These are phyloP conservation scores for Xerocomellus amylosporus DNA, from an alignment of 768 basidiomycete species.

Conservation along the genomic window DNA sequence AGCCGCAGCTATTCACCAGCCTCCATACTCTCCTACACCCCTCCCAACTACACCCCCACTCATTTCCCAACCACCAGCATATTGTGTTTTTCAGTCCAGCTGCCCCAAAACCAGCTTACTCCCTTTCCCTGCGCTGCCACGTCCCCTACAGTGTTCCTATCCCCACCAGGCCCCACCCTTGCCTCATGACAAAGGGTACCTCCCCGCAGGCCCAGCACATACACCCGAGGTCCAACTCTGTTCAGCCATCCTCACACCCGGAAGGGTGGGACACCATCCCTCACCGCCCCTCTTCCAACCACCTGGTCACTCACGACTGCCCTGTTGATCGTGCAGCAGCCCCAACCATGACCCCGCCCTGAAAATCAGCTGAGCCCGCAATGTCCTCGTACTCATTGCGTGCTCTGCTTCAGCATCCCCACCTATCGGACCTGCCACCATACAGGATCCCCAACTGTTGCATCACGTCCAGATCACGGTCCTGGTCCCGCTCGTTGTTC, in stretches of 20 bases:
- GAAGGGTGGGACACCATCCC: too few relatives aligned
- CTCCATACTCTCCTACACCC: slow-evolving; percentile 28
- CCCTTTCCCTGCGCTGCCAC: slow-evolving; percentile 21
- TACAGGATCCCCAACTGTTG: slow-evolving; percentile 49
- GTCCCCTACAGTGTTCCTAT: slow-evolving; percentile 13
- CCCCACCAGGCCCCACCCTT: slow-evolving; percentile 39
- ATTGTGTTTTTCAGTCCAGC: slow-evolving; percentile 22
- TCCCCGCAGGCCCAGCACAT: slow-evolving; percentile 36
- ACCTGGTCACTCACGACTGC: too few relatives aligned
- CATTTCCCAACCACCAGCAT: slow-evolving; percentile 11
- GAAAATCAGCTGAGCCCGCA: too few relatives aligned
- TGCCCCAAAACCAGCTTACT: slow-evolving; percentile 22
- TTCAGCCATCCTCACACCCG: too few relatives aligned
- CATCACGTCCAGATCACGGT: slow-evolving; percentile 57
- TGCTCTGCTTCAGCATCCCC: slow-evolving; percentile 51
- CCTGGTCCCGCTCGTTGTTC: slow-evolving; percentile 64
- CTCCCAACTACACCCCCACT: slow-evolving; percentile 14
- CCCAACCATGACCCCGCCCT: too few relatives aligned
- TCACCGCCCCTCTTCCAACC: too few relatives aligned
- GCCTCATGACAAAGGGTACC: slow-evolving; percentile 34
- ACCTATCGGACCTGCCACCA: slow-evolving; percentile 43
- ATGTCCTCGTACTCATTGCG: slow-evolving; percentile 22
- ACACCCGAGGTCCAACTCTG: too few relatives aligned
- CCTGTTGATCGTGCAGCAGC: too few relatives aligned
- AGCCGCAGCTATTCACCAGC: slow-evolving; percentile 24